phyloP scores from a whole-genome alignment of 805 yeast genomes.

The Schwanniomyces yamadae region DNA sequence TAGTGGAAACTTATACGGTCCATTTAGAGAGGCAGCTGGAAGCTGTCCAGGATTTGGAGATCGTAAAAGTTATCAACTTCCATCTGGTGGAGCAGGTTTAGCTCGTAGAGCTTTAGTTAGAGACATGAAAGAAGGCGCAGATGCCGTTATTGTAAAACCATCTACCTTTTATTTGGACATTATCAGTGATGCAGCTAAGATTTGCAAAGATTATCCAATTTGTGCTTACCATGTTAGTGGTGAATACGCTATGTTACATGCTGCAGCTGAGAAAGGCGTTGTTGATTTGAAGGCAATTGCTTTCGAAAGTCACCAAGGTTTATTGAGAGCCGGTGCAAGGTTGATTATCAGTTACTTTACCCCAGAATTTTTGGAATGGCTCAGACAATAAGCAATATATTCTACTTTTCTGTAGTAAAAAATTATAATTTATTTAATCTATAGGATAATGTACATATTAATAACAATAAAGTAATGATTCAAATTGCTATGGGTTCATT shows the following conservation, averaged over 20 bases:
- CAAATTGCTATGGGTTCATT: too few species aligned
- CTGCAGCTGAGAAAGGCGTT: constrained; percentile 95
- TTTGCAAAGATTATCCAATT: constrained; percentile 81
- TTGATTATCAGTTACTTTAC: constrained; percentile 89
- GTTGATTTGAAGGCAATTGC: constrained; percentile 81
- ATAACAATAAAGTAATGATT: too few species aligned
- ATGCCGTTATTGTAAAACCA: constrained; percentile 93
- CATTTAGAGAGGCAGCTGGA: constrained; percentile 97
- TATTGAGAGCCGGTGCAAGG: constrained; percentile 93
- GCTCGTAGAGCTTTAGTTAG: constrained; percentile 89
- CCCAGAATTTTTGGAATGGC: constrained; percentile 94
- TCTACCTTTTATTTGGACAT: constrained; percentile 93
- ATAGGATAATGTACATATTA: too few species aligned
- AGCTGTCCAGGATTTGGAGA: constrained; percentile 88
- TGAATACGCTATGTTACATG: constrained; percentile 96
- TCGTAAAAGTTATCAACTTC: constrained; percentile 89
- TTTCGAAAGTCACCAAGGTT: constrained; percentile 87
- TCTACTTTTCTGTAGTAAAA: too few species aligned
- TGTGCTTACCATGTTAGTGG: constrained; percentile 97
- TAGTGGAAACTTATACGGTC: constrained; percentile 88
- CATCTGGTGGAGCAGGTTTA: constrained; percentile 87
- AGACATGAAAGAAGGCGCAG: constrained; percentile 91
- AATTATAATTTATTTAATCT: too few species aligned
- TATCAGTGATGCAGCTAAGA: constrained; percentile 80
- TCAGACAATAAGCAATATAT: too few species aligned